Evolutionary conservation across 2,329 filamentous ascomycete species (phyloP).

Genomic region (Chalara sp.): DNA sequence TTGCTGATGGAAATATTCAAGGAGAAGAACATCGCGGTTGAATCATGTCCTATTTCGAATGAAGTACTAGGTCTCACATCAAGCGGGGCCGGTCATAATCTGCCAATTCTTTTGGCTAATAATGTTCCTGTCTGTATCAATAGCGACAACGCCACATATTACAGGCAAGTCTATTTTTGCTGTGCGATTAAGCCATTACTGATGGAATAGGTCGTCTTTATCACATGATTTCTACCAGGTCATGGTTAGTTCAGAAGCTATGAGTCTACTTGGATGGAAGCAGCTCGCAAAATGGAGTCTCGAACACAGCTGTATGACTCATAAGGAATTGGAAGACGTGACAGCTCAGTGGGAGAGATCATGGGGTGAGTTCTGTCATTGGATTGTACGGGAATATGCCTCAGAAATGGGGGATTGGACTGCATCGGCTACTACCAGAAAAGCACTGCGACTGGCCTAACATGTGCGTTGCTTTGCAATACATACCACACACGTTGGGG

Average conservation of each 20-base stretch:
- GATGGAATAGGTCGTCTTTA: background rate
- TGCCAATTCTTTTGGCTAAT: background rate
- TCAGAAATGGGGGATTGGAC: slow-evolving; percentile 13
- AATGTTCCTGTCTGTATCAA: background rate
- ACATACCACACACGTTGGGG: too few relatives aligned
- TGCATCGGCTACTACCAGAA: background rate
- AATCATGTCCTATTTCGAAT: slow-evolving; percentile 68
- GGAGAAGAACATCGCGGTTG: slow-evolving; percentile 58
- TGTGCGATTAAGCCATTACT: slow-evolving; percentile 4
- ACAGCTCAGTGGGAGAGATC: background rate
- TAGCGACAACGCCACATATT: slow-evolving; percentile 37
- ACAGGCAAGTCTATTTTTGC: slow-evolving; percentile 42
- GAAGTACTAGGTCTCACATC: slow-evolving; percentile 66
- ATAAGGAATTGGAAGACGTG: background rate
- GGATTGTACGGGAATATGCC: background rate
- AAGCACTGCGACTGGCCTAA: too few relatives aligned
- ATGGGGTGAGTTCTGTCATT: background rate
- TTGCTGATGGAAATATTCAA: slow-evolving; percentile 61
- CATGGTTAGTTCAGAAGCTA: background rate
- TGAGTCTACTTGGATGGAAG: background rate
- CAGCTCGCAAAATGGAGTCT: background rate
- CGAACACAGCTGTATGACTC: background rate
- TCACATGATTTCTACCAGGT: background rate
- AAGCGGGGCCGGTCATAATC: slow-evolving; percentile 39
- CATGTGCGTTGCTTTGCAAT: too few relatives aligned